These are phyloP conservation scores for Lactarius pseudohatsudake DNA, from an alignment of 768 basidiomycete genomes.

Conservation along the genomic window DNA sequence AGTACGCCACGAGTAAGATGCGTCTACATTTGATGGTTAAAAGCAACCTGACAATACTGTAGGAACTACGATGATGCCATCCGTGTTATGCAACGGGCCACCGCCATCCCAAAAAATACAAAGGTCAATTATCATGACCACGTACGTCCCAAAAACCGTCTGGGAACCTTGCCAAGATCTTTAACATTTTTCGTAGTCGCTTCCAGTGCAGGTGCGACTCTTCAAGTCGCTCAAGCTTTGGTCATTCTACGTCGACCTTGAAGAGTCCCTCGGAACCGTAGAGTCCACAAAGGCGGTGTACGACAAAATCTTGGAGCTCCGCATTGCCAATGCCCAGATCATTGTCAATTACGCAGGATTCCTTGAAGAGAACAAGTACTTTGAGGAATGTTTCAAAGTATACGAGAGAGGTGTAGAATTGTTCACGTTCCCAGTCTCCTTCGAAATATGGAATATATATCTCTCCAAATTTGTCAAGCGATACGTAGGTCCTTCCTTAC, in stretches of 20 bases:
- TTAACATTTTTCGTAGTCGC: slow-evolving; percentile 46
- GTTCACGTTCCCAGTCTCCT: slow-evolving; percentile 97
- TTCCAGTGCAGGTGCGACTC: slow-evolving; percentile 83
- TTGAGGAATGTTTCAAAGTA: slow-evolving; percentile 98
- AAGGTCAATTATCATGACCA: slow-evolving; percentile 96
- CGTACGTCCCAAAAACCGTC: slow-evolving; percentile 45
- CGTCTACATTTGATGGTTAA: not conserved
- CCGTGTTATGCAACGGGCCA: slow-evolving; percentile 94
- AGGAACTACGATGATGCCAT: slow-evolving; percentile 97
- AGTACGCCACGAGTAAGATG: slow-evolving; percentile 84
- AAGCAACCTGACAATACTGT: slow-evolving; percentile 27
- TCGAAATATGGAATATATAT: slow-evolving; percentile 99
- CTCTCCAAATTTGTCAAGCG: slow-evolving; percentile 95
- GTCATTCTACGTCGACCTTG: slow-evolving; percentile 98
- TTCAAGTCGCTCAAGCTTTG: slow-evolving; percentile 99
- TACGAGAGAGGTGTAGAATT: slow-evolving; percentile 97
- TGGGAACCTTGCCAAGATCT: slow-evolving; percentile 23
- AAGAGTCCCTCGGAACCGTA: slow-evolving; percentile 94
- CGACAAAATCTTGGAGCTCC: slow-evolving; percentile 93
- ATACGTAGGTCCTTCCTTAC: slow-evolving; percentile 60
- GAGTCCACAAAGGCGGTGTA: slow-evolving; percentile 91
- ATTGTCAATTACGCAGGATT: slow-evolving; percentile 97
- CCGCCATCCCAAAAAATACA: slow-evolving; percentile 84
- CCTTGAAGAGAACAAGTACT: slow-evolving; percentile 97
- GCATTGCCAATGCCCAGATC: slow-evolving; percentile 97